These are phyloP conservation scores for Mrakiaceae sp. DNA, from an alignment of 1,284 basidiomycete genomes.

Conservation along the genomic window DNA sequence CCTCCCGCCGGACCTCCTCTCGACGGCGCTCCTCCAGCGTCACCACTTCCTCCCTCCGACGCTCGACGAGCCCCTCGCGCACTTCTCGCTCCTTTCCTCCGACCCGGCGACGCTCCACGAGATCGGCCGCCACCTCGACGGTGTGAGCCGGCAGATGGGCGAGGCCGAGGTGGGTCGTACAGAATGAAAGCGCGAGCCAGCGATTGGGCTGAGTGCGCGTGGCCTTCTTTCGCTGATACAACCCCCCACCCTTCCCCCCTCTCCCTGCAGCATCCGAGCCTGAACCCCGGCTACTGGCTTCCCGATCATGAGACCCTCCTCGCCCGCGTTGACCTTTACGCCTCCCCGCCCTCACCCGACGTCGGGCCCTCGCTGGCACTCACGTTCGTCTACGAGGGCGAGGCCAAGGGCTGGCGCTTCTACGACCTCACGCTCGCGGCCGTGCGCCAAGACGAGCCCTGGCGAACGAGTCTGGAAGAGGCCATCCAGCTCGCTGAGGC, in stretches of 20 bases:
- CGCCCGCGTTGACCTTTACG: slow-evolving; percentile 4
- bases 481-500: neutral
- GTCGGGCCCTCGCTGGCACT: neutral
- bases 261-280: slow-evolving; percentile 7
- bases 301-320: slow-evolving; percentile 11
- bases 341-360: neutral
- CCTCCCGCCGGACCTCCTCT: slow-evolving; percentile 13
- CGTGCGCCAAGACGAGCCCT: neutral
- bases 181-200: no score
- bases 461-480: neutral
- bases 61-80: slow-evolving; percentile 15
- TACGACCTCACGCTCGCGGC: neutral
- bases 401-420: slow-evolving; percentile 4
- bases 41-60: slow-evolving; percentile 15
- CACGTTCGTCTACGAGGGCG: slow-evolving; percentile 8
- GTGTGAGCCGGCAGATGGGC: slow-evolving; percentile 6
- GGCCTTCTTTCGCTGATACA: neutral
- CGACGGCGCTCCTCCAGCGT: slow-evolving; percentile 10
- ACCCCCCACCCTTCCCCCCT: neutral
- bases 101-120: neutral
- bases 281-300: slow-evolving; percentile 4
- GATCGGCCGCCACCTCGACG: neutral
- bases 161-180: slow-evolving; percentile 10
- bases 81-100: slow-evolving; percentile 3
- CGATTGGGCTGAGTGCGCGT: no score